Conservation (phyloP, 2,329 filamentous ascomycete species). For the Setomelanomma holmii region DNA sequence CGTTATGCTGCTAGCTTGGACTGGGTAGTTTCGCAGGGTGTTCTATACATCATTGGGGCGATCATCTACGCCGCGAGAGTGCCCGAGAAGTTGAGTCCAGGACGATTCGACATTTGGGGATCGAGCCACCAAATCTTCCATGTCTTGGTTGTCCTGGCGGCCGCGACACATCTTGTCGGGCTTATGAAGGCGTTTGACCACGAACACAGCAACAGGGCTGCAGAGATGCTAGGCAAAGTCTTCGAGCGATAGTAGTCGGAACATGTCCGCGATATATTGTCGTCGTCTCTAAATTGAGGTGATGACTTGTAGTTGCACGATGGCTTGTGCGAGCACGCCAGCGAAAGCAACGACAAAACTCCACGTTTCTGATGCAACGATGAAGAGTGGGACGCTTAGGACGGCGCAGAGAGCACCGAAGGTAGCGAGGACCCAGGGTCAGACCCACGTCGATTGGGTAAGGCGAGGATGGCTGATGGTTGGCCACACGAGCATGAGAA, state of each 20-base stretch:
- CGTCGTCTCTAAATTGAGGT: too few species aligned
- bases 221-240: neutral
- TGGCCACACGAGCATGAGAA: neutral
- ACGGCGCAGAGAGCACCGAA: neutral
- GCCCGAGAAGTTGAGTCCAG: slow-evolving; percentile 81
- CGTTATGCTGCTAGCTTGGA: slow-evolving; percentile 77
- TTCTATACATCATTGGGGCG: slow-evolving; percentile 85
- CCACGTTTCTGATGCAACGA: neutral
- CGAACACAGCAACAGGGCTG: slow-evolving; percentile 61
- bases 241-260: neutral
- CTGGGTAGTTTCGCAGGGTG: slow-evolving; percentile 81
- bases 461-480: neutral
- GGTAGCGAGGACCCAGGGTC: neutral
- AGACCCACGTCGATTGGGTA: neutral
- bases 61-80: slow-evolving; percentile 84
- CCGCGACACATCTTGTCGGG: slow-evolving; percentile 79
- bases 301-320: neutral
- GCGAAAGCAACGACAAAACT: neutral
- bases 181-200: slow-evolving; percentile 86
- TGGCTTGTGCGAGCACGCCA: neutral
- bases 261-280: too few species aligned
- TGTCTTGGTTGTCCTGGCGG: slow-evolving; percentile 83
- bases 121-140: slow-evolving; percentile 98
- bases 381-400: neutral
- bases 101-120: slow-evolving; percentile 87